Evolutionary conservation across 331 rosid genomes (phyloP), one percentile per base, ranked within the genome.

Genomic region (Erythrophleum ivorense): DNA sequence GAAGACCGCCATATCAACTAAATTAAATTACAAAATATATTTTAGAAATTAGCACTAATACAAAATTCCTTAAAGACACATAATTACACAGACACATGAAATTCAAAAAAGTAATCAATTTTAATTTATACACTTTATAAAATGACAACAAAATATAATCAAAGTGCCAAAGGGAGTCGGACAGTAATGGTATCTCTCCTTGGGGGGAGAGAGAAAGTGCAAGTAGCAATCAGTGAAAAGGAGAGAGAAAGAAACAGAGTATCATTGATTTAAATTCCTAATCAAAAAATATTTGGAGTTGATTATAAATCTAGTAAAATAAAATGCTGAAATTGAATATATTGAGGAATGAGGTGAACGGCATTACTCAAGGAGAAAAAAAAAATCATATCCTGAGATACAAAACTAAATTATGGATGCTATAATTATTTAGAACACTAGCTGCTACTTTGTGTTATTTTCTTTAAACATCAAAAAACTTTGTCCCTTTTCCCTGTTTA

Each of bases 1-100:
- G 9, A 29, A 33, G 38, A 70, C 18, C 9, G 58, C 15, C 48
- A 75, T 16, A 62, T 85, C 76, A 82, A 67, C 69, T 34, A 73
- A 68, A 77, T 55, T 49, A 43, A 63, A 67, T 68, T 40, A 19
- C 48, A 79, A 48, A 36, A n/a, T 10, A 58, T 84, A 84, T 40
- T 74, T 14, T 38, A 24, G 57, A 80, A 43, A 7, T 46, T 6
- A 43, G 46, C 4, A 43, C 7, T 49, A 36, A 71, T 54, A 55
- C 29, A 83, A 73, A 73, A 73, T 19, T 72, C 54, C 58, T 11
- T 36, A 6, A 16, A 45, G 48, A 65, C 9, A 52, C 18, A 59
- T 68, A 24, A 13, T 14, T 14, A 12, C 18, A 58, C 18, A 6
- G n/a, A 16, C n/a, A 55, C 62, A 55, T 1, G 11, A 53, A 41